Base-by-base conservation (phyloP, 805 yeast species). In the Nakazawaea wyomingensis region DNA sequence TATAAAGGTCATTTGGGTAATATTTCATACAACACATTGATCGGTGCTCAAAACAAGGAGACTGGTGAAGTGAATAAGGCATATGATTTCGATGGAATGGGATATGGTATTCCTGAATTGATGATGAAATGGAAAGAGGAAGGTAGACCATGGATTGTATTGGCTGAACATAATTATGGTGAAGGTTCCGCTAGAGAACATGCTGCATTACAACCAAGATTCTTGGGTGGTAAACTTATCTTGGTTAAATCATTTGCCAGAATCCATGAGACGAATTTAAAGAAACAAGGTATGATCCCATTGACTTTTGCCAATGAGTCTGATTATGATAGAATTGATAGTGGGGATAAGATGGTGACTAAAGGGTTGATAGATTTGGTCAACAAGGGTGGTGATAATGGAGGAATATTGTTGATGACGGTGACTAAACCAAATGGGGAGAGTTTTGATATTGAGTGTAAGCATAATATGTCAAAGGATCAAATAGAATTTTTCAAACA, bases 141-240 rank as follows among this genome's bases (percentile, higher is more conserved):
- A 48, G 54, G 65, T 14, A 76, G 85, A 54, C 93, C 95, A 17
- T 91, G 99, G 99, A 75, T 80, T 52, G 97, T 93, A 35, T 84
- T 93, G 50, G 98, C 97, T 43, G 99, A 93, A 64, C 96, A 93
- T 62, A 91, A 91, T 67, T 93, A 91, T 59, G 99, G 99, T 68
- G 99, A 91, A 71, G 99, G 99, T 56, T 90, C 97, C 39, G 97
- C 99, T 26, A 85, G 99, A 76, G 99, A 91, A 65, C 99, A 91
- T 59, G 99, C 99, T 36, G 98, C 98, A 13, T 72, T 93, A 53
- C 87, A 93, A 27, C 99, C 98, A 44, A 78, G 95, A 66, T 93
- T 86, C 71, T 74, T 93, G 35, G 98, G 97, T 48, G 98, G 99
- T 50, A 68, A 82, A 46, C 78, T 89, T 50, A 84, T 91, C 49